Evolutionary conservation across 169 alveolate species (phyloP).

Genomic region (Plasmodium gallinaceum): DNA sequence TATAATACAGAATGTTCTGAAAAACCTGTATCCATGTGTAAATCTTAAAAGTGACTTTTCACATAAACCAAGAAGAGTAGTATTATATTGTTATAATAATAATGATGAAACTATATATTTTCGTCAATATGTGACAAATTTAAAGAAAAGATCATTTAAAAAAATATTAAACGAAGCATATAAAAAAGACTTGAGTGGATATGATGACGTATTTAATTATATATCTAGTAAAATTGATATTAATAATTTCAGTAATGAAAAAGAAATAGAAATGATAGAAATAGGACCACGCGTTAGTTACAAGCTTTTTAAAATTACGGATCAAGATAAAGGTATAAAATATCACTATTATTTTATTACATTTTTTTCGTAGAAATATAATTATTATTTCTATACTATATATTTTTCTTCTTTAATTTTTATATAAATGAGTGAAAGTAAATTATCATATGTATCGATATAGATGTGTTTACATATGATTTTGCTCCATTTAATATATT

Average conservation of each 20-base stretch:
- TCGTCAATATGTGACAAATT: conserved; percentile 61
- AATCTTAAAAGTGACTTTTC: conserved; percentile 34
- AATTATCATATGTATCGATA: too few relatives aligned
- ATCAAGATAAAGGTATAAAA: conserved; percentile 72
- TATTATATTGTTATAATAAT: conserved; percentile 56
- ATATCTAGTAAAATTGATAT: conserved; percentile 16
- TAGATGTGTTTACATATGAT: neutral
- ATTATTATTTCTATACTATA: too few relatives aligned
- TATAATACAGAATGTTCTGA: conserved; percentile 60
- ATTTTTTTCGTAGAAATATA: too few relatives aligned
- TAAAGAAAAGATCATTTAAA: conserved; percentile 15
- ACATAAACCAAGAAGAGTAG: conserved; percentile 37
- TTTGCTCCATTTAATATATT: conserved; percentile 10
- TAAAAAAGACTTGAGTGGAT: conserved; percentile 12
- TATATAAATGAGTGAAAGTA: too few relatives aligned
- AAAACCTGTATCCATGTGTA: conserved; percentile 66
- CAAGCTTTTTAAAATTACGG: conserved; percentile 49
- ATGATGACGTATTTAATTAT: conserved; percentile 41
- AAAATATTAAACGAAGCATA: conserved; percentile 61
- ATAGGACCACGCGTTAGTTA: conserved; percentile 71
- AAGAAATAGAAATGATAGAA: conserved; percentile 44
- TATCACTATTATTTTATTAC: too few relatives aligned
- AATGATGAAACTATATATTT: conserved; percentile 61
- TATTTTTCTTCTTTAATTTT: too few relatives aligned
- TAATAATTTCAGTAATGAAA: conserved; percentile 14